phyloP scores from a whole-genome alignment of 805 yeast genomes.

The Millerago galiae region DNA sequence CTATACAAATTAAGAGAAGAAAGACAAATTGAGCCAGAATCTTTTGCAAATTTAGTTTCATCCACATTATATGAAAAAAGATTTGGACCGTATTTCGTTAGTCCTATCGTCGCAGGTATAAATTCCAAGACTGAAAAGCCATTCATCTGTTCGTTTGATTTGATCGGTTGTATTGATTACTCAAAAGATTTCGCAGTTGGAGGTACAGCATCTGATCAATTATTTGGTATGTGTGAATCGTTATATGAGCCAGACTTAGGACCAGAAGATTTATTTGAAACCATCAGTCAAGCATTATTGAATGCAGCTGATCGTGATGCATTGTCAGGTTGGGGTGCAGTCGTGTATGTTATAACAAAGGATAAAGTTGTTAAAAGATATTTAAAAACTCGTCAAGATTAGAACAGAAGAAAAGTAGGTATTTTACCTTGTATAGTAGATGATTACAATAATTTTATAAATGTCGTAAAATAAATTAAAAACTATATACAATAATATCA shows the following conservation, averaged over 20 bases:
- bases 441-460: not conserved
- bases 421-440: too few species aligned
- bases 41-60: slow-evolving; percentile 88
- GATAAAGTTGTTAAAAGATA: slow-evolving; percentile 85
- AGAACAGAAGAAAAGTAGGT: too few species aligned
- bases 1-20: slow-evolving; percentile 88
- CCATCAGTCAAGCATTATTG: slow-evolving; percentile 87
- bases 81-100: slow-evolving; percentile 94
- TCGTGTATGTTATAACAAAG: slow-evolving; percentile 85
- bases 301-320: slow-evolving; percentile 98
- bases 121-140: slow-evolving; percentile 79
- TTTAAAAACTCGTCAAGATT: slow-evolving; percentile 94
- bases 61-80: slow-evolving; percentile 85
- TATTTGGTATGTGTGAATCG: slow-evolving; percentile 98
- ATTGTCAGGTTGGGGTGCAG: slow-evolving; percentile 97
- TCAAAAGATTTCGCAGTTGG: slow-evolving; percentile 92
- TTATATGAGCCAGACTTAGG: slow-evolving; percentile 89
- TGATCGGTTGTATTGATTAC: slow-evolving; percentile 92
- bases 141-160: slow-evolving; percentile 90
- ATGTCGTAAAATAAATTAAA: slow-evolving; percentile 1
- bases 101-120: slow-evolving; percentile 95
- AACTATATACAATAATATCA: not conserved
- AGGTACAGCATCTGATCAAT: slow-evolving; percentile 96
- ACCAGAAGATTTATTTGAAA: slow-evolving; percentile 93
- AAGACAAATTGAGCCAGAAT: slow-evolving; percentile 85